Evolutionary conservation across 805 yeast genomes (phyloP).

Genomic region (Candida mattraensis): DNA sequence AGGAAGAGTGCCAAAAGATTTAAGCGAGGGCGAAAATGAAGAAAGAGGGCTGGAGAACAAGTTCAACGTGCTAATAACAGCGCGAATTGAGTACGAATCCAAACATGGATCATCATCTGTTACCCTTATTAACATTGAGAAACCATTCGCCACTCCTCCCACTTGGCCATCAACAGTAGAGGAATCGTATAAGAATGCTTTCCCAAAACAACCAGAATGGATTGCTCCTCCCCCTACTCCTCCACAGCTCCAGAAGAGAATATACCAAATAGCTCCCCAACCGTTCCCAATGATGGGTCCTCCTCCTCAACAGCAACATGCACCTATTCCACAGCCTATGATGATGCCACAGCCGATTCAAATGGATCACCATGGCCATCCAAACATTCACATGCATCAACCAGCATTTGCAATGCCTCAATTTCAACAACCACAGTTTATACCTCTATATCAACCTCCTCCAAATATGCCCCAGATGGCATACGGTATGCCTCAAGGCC

Average conservation of each 20-base stretch:
- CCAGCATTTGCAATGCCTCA: slow-evolving; percentile 22
- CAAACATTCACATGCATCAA: slow-evolving; percentile 15
- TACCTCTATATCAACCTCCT: slow-evolving; percentile 21
- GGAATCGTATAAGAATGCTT: slow-evolving; percentile 53
- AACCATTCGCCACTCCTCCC: slow-evolving; percentile 72
- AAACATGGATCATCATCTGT: slow-evolving; percentile 25
- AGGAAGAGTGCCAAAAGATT: slow-evolving; percentile 31
- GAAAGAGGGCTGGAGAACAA: slow-evolving; percentile 39
- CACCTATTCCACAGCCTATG: slow-evolving; percentile 20
- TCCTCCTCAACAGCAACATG: slow-evolving; percentile 21
- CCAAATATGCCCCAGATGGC: slow-evolving; percentile 19
- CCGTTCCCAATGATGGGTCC: slow-evolving; percentile 24
- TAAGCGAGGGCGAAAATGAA: slow-evolving; percentile 8
- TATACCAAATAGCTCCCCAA: slow-evolving; percentile 23
- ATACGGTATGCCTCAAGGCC: slow-evolving; percentile 17
- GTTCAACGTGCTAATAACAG: slow-evolving; percentile 54
- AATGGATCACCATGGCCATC: slow-evolving; percentile 17
- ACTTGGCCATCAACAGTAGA: slow-evolving; percentile 61
- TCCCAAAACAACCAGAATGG: slow-evolving; percentile 41
- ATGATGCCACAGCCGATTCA: slow-evolving; percentile 23
- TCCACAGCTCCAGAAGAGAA: slow-evolving; percentile 20
- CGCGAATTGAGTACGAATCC: slow-evolving; percentile 36
- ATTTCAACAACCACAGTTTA: slow-evolving; percentile 21
- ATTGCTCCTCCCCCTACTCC: slow-evolving; percentile 22
- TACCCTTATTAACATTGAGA: slow-evolving; percentile 47